phyloP scores from a whole-genome alignment of 768 basidiomycete species.

The Trametes coccinea region DNA sequence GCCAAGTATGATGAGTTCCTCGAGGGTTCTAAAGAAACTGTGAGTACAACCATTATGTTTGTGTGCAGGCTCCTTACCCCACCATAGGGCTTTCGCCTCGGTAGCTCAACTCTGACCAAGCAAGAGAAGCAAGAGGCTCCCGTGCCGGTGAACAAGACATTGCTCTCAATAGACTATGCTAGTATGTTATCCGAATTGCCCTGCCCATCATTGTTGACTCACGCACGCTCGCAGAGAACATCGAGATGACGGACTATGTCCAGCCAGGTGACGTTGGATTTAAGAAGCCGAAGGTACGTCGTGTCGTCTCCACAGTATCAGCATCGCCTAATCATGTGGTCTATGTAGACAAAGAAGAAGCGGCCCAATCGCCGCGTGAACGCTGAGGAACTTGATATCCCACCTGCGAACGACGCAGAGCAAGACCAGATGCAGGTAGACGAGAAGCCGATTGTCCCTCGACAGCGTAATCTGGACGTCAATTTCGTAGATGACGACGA shows the following conservation, averaged over 20 bases:
- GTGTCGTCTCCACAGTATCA: background rate
- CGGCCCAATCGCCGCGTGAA: slow-evolving; percentile 63
- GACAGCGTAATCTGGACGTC: slow-evolving; percentile 71
- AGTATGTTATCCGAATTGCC: slow-evolving; percentile 56
- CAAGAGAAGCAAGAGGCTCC: slow-evolving; percentile 45
- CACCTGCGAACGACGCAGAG: slow-evolving; percentile 37
- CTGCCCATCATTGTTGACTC: background rate
- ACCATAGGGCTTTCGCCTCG: slow-evolving; percentile 82
- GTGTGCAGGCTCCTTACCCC: slow-evolving; percentile 12
- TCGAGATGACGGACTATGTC: slow-evolving; percentile 84
- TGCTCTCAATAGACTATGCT: slow-evolving; percentile 85
- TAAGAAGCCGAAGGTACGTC: slow-evolving; percentile 84
- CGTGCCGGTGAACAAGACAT: slow-evolving; percentile 72
- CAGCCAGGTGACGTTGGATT: slow-evolving; percentile 92
- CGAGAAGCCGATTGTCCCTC: slow-evolving; percentile 63
- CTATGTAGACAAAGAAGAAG: slow-evolving; percentile 86
- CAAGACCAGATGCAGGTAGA: slow-evolving; percentile 79
- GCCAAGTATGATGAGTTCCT: slow-evolving; percentile 94
- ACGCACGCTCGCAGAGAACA: slow-evolving; percentile 60
- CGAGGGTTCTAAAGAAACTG: slow-evolving; percentile 69
- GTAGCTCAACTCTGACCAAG: slow-evolving; percentile 51
- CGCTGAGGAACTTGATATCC: slow-evolving; percentile 52
- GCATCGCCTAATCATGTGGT: background rate
- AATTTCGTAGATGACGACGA: slow-evolving; percentile 99
- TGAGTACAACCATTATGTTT: slow-evolving; percentile 34